phyloP scores from a whole-genome alignment of 2,329 filamentous ascomycete species.

The Aspergillus flavus region DNA sequence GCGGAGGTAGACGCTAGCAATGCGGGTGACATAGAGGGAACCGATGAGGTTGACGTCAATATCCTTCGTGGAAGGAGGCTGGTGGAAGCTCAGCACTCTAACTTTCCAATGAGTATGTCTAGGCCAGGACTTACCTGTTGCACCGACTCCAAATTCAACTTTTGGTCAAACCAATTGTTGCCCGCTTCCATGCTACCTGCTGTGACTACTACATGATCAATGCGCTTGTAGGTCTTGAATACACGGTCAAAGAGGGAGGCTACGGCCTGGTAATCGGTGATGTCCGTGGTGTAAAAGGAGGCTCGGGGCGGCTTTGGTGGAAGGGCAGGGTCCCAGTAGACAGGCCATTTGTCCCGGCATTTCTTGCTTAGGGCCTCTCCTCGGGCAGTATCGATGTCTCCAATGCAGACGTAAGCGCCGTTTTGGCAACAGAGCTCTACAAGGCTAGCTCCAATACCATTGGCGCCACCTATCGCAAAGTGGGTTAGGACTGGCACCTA shows the following conservation, averaged over 20 bases:
- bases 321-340: slow-evolving; percentile 16
- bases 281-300: slow-evolving; percentile 49
- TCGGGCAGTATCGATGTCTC: slow-evolving; percentile 42
- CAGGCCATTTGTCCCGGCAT: slow-evolving; percentile 20
- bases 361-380: slow-evolving; percentile 33
- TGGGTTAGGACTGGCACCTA: neutral
- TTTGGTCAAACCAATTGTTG: slow-evolving; percentile 49
- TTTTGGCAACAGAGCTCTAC: slow-evolving; percentile 42
- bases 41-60: slow-evolving; percentile 54
- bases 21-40: slow-evolving; percentile 50
- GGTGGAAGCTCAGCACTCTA: slow-evolving; percentile 8
- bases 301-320: slow-evolving; percentile 25
- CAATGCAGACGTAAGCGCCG: slow-evolving; percentile 49
- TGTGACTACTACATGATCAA: slow-evolving; percentile 54
- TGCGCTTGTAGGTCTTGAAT: slow-evolving; percentile 46
- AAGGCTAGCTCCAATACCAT: slow-evolving; percentile 49
- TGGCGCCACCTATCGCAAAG: slow-evolving; percentile 40
- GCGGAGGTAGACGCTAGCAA: slow-evolving; percentile 54
- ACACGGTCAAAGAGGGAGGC: slow-evolving; percentile 52
- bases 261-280: slow-evolving; percentile 50
- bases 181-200: slow-evolving; percentile 51
- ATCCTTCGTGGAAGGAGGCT: slow-evolving; percentile 39
- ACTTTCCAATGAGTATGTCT: neutral
- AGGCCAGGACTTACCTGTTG: slow-evolving; percentile 33
- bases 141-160: slow-evolving; percentile 48